Base-by-base conservation (phyloP, 2,329 filamentous ascomycete genomes). In the Grosmannia huntii region DNA sequence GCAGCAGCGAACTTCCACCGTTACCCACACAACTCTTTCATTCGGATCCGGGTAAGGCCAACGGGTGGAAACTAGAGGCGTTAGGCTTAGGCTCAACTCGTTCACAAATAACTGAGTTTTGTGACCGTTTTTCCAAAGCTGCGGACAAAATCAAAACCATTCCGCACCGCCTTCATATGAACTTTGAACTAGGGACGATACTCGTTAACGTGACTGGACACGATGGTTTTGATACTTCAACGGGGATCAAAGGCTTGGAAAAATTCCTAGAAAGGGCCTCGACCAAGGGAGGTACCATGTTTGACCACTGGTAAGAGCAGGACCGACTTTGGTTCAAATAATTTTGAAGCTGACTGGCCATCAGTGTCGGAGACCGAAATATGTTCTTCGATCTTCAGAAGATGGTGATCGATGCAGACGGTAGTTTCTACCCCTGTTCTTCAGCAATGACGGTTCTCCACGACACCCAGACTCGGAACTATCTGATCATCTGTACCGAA, bases 401-500 rank as follows among this genome's bases (percentile, higher is more conserved):
- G 0, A 55, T 44, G 3, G 28, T 63, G 1, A 23, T 60, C 5
- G 44, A 23, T 9, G 28, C 57, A 0, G 23, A 16, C 2, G 55
- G 56, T 9, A 7, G 11, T 2, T 65, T 65, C 12, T 58, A 57
- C 50, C 61, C 62, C 1, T 57, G 27, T 14, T 59, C 58, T 9
- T 55, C 61, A 1, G 55, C 58, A 5, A 51, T 57, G 19, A 41
- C 44, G 1, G 33, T 21, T 1, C 48, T 65, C 1, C 5, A 44
- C 3, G 60, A 67, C 1, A 61, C 62, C 4, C 55, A 55, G 28
- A 53, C 59, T 2, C 57, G 59, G 6, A 60, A 36, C 12, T 61
- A 36, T 27, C 51, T 68, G 5, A 55, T 64, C 38, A 56, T 62
- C 16, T 19, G 36, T 21, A 62, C 60, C n/a, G 60, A 60, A 16